phyloP scores from a whole-genome alignment of 2,329 filamentous ascomycete genomes.

The Leptographium galeiforme region DNA sequence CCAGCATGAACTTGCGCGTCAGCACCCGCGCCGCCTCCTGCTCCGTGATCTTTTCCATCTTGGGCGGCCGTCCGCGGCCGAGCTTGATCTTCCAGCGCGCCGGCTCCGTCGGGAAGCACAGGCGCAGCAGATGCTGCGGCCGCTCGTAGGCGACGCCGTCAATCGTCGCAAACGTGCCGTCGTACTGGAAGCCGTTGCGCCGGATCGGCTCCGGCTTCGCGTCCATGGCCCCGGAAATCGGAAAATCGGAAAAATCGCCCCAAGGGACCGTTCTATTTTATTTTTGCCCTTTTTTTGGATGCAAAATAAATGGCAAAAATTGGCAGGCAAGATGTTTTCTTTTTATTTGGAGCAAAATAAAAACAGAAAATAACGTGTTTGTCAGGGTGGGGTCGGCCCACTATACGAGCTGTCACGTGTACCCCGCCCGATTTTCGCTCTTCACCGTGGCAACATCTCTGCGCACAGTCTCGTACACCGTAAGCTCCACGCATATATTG shows the following conservation, averaged over 20 bases:
- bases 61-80: constrained; percentile 12
- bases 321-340: too few relatives aligned
- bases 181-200: constrained; percentile 20
- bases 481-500: too few relatives aligned
- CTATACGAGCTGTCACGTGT: too few relatives aligned
- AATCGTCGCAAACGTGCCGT: constrained; percentile 11
- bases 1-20: constrained; percentile 12
- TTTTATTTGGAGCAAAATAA: not conserved
- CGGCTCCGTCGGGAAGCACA: constrained; percentile 11
- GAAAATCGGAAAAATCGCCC: too few relatives aligned
- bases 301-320: constrained; percentile 2
- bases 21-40: constrained; percentile 9
- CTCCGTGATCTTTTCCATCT: constrained; percentile 14
- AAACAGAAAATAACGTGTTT: not conserved
- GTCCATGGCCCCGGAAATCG: constrained; percentile 1
- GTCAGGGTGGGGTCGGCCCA: too few relatives aligned
- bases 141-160: constrained; percentile 13
- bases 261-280: not conserved
- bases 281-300: constrained; percentile 5
- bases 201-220: constrained; percentile 12
- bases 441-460: too few relatives aligned
- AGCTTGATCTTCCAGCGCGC: constrained; percentile 14
- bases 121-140: constrained; percentile 12
- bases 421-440: too few relatives aligned
- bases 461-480: too few relatives aligned